Percentiles rank a stretch among this genome's conserved stretches.
These are phyloP conservation scores for Pulveroboletus frians DNA, from an alignment of 768 basidiomycete species.

Conservation along the genomic window DNA sequence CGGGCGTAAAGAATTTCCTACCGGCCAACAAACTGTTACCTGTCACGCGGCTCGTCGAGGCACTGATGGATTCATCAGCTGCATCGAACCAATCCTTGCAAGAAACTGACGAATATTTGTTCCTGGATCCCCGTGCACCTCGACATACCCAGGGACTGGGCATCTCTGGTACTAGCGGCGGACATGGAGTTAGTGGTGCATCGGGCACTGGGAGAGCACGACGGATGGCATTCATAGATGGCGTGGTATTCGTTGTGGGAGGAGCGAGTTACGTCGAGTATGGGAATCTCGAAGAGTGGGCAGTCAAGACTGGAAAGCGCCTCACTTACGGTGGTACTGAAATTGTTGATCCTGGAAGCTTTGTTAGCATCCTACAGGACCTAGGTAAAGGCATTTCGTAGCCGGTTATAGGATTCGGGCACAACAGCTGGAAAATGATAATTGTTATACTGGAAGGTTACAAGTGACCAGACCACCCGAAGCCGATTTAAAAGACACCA, in stretches of 20 bases:
- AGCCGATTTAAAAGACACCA: background rate
- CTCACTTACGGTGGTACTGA: constrained; percentile 96
- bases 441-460: constrained; percentile 1
- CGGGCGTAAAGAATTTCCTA: constrained; percentile 96
- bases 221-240: constrained; percentile 80
- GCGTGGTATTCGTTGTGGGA: constrained; percentile 91
- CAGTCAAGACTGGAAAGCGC: constrained; percentile 69
- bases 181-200: constrained; percentile 35
- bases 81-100: constrained; percentile 92
- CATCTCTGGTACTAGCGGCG: constrained; percentile 40
- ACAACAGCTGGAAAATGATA: background rate
- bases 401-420: constrained; percentile 25
- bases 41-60: constrained; percentile 89
- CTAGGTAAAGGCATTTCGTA: constrained; percentile 47
- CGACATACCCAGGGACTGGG: constrained; percentile 49
- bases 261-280: constrained; percentile 98
- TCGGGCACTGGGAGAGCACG: constrained; percentile 36
- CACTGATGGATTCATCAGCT: constrained; percentile 93
- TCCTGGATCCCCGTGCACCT: constrained; percentile 86
- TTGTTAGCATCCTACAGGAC: constrained; percentile 65
- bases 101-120: constrained; percentile 94
- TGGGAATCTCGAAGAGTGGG: constrained; percentile 95
- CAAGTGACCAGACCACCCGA: background rate
- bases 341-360: constrained; percentile 84
- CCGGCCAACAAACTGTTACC: constrained; percentile 92